Percentiles rank a stretch among this genome's conserved stretches.
These are phyloP conservation scores for Dictyostelium citrinum DNA, from an alignment of 78 protist genomes.

Conservation along the genomic window DNA sequence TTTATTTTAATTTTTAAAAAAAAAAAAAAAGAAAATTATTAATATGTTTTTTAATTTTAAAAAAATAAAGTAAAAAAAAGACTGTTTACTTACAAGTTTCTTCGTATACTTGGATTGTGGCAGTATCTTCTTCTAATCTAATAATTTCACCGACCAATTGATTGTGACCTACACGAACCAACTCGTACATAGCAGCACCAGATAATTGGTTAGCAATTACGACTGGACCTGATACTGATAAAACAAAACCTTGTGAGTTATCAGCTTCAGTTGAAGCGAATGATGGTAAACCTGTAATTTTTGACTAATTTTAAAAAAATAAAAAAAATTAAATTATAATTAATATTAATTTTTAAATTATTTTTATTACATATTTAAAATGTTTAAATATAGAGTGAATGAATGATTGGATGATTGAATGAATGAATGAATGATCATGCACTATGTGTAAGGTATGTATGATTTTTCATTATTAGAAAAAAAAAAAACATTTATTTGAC, in stretches of 20 bases:
- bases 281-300: conserved; percentile 40
- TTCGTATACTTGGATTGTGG: conserved; percentile 99
- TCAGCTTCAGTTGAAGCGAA: conserved; percentile 72
- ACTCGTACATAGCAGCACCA: conserved; percentile 99
- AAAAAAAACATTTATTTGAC: too few species aligned
- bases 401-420: too few species aligned
- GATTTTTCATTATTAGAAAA: too few species aligned
- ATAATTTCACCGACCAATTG: conserved; percentile 99
- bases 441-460: too few species aligned
- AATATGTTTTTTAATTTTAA: too few species aligned
- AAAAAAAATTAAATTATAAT: neutral
- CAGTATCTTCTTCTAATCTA: conserved; percentile 98
- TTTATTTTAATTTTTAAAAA: too few species aligned
- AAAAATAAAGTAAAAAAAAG: too few species aligned
- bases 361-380: too few species aligned
- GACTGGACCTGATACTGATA: conserved; percentile 99
- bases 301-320: too few species aligned
- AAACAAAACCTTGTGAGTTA: conserved; percentile 80
- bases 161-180: conserved; percentile 98
- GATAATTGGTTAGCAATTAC: conserved; percentile 98
- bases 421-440: too few species aligned
- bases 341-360: neutral
- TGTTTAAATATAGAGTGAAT: too few species aligned
- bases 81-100: conserved; percentile 96
- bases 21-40: too few species aligned